Conservation (phyloP, 768 basidiomycete genomes). For the Hysterangium stoloniferum region DNA sequence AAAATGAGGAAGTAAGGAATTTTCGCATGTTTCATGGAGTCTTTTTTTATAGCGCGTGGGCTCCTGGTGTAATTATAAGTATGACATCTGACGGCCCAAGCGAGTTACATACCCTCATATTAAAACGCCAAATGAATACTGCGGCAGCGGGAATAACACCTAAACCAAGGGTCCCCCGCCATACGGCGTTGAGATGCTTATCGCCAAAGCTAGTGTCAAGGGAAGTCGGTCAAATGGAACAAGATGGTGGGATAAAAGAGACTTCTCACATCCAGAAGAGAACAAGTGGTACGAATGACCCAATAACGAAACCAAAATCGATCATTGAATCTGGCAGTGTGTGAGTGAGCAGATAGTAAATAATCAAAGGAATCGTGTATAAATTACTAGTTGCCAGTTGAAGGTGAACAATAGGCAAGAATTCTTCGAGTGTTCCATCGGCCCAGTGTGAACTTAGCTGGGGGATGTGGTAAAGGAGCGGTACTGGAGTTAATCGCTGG, state of each 20-base stretch:
- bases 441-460: too few species aligned
- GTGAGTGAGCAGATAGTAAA: background rate
- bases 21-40: constrained; percentile 67
- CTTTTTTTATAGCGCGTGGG: constrained; percentile 63
- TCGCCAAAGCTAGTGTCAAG: background rate
- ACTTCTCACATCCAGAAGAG: constrained; percentile 76
- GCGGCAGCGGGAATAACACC: constrained; percentile 73
- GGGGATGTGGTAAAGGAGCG: too few species aligned
- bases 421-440: too few species aligned
- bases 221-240: background rate
- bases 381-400: constrained; percentile 76
- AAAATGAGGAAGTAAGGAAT: constrained; percentile 76
- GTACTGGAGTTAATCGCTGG: too few species aligned
- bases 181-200: constrained; percentile 4
- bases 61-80: too few species aligned
- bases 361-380: background rate
- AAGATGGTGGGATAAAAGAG: background rate
- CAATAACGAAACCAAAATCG: constrained; percentile 72
- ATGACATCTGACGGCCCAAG: too few species aligned
- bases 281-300: constrained; percentile 77
- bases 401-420: too few species aligned
- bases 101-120: constrained; percentile 47
- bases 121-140: constrained; percentile 82
- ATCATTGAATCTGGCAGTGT: constrained; percentile 65
- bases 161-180: constrained; percentile 30